phyloP scores from a whole-genome alignment of 441 rosid species.

The Theobroma grandiflorum region DNA sequence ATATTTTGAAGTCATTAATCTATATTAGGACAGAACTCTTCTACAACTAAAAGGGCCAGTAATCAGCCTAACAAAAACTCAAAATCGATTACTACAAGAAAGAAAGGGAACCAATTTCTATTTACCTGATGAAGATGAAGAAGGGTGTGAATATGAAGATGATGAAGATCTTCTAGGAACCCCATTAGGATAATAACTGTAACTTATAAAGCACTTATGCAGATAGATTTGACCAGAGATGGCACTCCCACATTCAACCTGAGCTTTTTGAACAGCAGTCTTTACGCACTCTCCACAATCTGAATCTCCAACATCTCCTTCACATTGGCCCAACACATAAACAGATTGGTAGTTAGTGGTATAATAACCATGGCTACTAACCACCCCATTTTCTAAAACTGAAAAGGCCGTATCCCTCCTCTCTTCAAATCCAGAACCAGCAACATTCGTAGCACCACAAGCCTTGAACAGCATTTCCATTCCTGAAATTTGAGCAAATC shows the following conservation, averaged over 20 bases:
- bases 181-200: slow-evolving; percentile 86
- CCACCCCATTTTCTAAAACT: slow-evolving; percentile 73
- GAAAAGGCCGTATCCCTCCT: slow-evolving; percentile 87
- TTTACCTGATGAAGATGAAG: slow-evolving; percentile 48
- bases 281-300: slow-evolving; percentile 88
- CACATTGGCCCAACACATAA: slow-evolving; percentile 87
- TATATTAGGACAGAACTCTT: slow-evolving; percentile 2
- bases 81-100: neutral
- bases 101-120: neutral
- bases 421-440: slow-evolving; percentile 89
- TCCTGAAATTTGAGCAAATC: slow-evolving; percentile 88
- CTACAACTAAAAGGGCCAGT: too few species aligned
- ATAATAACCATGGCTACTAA: slow-evolving; percentile 74
- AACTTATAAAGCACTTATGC: slow-evolving; percentile 89
- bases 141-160: slow-evolving; percentile 48
- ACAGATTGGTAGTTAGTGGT: slow-evolving; percentile 73
- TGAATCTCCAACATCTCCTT: slow-evolving; percentile 94
- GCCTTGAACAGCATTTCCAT: slow-evolving; percentile 90
- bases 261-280: slow-evolving; percentile 83
- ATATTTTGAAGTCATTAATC: slow-evolving; percentile 11
- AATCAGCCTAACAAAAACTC: neutral
- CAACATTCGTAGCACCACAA: slow-evolving; percentile 74
- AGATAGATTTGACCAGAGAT: slow-evolving; percentile 90
- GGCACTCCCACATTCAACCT: slow-evolving; percentile 94
- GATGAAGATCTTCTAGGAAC: slow-evolving; percentile 80